Evolutionary conservation across 495 filamentous ascomycete genomes (phyloP), one percentile per base, ranked within the genome.

Genomic region (Durotheca rogersii): DNA sequence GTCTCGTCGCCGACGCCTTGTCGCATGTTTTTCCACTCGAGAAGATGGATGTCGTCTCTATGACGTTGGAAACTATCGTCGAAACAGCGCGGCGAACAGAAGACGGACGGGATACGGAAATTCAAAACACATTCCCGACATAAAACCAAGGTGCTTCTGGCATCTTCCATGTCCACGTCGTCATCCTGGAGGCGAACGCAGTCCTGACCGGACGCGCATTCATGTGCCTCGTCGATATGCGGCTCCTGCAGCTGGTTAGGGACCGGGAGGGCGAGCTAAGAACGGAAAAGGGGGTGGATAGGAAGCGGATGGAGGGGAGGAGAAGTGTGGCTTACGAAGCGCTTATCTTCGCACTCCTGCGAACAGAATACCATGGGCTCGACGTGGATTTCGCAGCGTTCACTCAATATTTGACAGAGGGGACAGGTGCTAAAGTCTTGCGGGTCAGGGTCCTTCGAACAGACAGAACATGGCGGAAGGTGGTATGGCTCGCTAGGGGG

Each of bases 331-430:
- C 71, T 63, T 64, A 77, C 72, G 46, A 71, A 67, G 44, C 69
- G 67, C 23, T 69, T 56, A 17, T 67, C 47, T 16, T 67, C 60
- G 56, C 75, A 76, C 15, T 65, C 60, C 11, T 62, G 53, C 4
- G 69, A 73, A 61, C 77, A 80, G 49, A 72, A 80, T 23, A 73
- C 59, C 1, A 60, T 61, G 36, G 58, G 43, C 9, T 49, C 36
- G 5, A 61, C 46, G 31, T 51, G 46, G 18, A 70, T 39, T 7
- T 56, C 46, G 14, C 53, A 56, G 35, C 56, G 47, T 9, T 66
- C 47, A 18, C 51, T 41, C 4, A 72, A 56, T 47, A 72, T 59
- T 51, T 70, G 46, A 58, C 74, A 73, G 30, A 79, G 21, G 29
- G 64, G 47, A 47, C 74, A 77, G 42, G 63, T 53, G 25, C 66